Percentiles rank a stretch among this genome's conserved stretches.
Evolutionary conservation across 805 yeast species (phyloP).

Genomic region (Tetrapisispora pingtungensis): DNA sequence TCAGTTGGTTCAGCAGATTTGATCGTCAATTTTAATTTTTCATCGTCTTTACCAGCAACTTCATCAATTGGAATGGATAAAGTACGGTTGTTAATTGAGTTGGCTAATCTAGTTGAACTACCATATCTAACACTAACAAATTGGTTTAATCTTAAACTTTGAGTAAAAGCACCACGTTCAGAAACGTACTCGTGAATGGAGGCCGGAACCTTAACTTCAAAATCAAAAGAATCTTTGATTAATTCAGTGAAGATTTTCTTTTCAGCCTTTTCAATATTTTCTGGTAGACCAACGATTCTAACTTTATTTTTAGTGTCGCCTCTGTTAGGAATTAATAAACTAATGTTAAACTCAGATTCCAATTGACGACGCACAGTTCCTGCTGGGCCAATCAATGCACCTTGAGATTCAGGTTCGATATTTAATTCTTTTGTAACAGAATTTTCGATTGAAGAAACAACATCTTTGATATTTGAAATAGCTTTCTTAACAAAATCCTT

Average conservation of each 20-base stretch:
- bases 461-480: constrained; percentile 46
- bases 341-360: constrained; percentile 58
- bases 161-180: constrained; percentile 55
- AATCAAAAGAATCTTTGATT: constrained; percentile 47
- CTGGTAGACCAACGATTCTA: constrained; percentile 56
- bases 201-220: constrained; percentile 47
- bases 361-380: constrained; percentile 66
- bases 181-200: constrained; percentile 50
- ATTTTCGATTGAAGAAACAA: constrained; percentile 57
- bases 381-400: constrained; percentile 68
- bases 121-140: constrained; percentile 55
- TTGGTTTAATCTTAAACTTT: constrained; percentile 41
- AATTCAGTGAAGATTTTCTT: constrained; percentile 45
- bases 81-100: constrained; percentile 35
- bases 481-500: constrained; percentile 61
- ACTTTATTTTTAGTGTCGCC: constrained; percentile 42
- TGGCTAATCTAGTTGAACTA: constrained; percentile 38
- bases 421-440: constrained; percentile 41
- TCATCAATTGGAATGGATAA: constrained; percentile 40
- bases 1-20: constrained; percentile 22
- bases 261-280: constrained; percentile 52
- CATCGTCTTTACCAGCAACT: constrained; percentile 26
- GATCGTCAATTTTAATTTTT: constrained; percentile 41
- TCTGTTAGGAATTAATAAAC: constrained; percentile 56
- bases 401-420: constrained; percentile 63